These are phyloP conservation scores for Coprinellus micaceus DNA, from an alignment of 768 basidiomycete genomes.

Conservation along the genomic window DNA sequence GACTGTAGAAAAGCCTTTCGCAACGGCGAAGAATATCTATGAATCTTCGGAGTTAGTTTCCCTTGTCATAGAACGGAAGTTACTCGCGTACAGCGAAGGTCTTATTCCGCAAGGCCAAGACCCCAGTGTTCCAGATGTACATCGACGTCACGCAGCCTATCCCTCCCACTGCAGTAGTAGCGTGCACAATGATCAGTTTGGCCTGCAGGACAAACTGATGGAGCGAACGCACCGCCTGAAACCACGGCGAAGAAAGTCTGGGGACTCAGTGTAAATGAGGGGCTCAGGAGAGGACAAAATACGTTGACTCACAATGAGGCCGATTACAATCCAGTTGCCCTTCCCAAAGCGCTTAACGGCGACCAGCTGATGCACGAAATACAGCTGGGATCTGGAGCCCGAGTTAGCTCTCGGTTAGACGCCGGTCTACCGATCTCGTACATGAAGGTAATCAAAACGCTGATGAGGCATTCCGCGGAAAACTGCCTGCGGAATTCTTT, in stretches of 20 bases:
- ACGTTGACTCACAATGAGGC: constrained; percentile 21
- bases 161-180: not conserved
- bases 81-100: constrained; percentile 24
- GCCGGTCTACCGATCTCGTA: constrained; percentile 14
- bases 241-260: constrained; percentile 24
- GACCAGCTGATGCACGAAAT: constrained; percentile 41
- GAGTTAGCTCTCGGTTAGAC: not conserved
- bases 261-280: not conserved
- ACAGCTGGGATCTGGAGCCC: constrained; percentile 37
- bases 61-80: too few species aligned
- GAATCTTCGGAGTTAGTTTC: too few species aligned
- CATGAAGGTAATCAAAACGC: constrained; percentile 42
- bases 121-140: constrained; percentile 30
- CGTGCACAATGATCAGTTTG: not conserved
- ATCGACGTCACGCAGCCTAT: constrained; percentile 29
- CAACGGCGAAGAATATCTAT: constrained; percentile 41
- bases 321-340: constrained; percentile 26
- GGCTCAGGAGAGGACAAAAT: not conserved
- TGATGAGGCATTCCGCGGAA: constrained; percentile 41
- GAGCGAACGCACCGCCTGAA: constrained; percentile 24
- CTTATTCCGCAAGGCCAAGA: constrained; percentile 26
- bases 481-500: constrained; percentile 14
- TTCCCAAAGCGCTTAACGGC: constrained; percentile 25
- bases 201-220: not conserved
- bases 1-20: constrained; percentile 41